These are phyloP conservation scores for Nakazawaea ishiwadae DNA, from an alignment of 805 yeast genomes.

Conservation along the genomic window DNA sequence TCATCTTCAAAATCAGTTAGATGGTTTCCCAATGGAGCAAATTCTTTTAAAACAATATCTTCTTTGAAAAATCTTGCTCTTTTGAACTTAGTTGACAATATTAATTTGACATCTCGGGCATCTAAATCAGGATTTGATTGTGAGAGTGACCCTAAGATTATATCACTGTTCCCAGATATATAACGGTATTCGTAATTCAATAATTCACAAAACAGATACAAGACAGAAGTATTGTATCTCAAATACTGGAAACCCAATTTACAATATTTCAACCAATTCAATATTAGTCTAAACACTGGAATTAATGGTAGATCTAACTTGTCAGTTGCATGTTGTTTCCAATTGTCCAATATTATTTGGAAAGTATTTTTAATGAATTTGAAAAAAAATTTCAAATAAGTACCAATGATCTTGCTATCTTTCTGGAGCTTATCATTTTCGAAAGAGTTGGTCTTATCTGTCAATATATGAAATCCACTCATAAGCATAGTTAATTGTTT, in stretches of 20 bases:
- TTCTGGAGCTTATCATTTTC: conserved; percentile 16
- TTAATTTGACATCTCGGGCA: conserved; percentile 7
- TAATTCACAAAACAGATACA: conserved; percentile 5
- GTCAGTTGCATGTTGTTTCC: conserved; percentile 17
- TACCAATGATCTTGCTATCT: conserved; percentile 20
- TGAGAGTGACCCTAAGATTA: conserved; percentile 2
- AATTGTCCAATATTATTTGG: conserved; percentile 16
- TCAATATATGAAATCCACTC: conserved; percentile 31
- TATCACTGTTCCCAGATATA: conserved; percentile 13
- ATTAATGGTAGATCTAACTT: conserved; percentile 17
- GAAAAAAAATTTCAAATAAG: conserved; percentile 36
- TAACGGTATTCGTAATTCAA: conserved; percentile 8
- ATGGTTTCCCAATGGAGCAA: conserved; percentile 46
- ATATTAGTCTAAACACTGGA: conserved; percentile 42
- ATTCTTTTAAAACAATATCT: conserved; percentile 60
- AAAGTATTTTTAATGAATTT: conserved; percentile 32
- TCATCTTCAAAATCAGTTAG: conserved; percentile 61
- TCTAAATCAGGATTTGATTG: conserved; percentile 8
- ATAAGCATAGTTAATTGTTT: conserved; percentile 33
- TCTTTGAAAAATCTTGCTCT: conserved; percentile 57
- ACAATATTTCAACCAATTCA: conserved; percentile 55
- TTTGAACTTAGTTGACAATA: conserved; percentile 29
- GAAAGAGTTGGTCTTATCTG: conserved; percentile 17
- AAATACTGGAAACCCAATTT: conserved; percentile 32
- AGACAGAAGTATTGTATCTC: conserved; percentile 1